A percentile compares a stretch with the other conserved stretches of the same genome.
phyloP scores from a whole-genome alignment of 306 rosid genomes.

The Crataegus laevigata region DNA sequence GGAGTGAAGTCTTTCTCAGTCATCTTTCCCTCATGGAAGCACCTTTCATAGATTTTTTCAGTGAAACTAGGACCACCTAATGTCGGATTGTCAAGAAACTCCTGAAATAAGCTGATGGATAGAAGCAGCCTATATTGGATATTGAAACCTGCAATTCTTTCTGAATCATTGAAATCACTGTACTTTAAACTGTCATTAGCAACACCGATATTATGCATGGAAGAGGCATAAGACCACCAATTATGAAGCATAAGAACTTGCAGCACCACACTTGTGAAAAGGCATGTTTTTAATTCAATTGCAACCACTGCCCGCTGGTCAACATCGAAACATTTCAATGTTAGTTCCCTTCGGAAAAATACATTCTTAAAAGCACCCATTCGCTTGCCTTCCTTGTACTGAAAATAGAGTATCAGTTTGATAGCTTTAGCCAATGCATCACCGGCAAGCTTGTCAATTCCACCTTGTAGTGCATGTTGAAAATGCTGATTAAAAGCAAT shows the following conservation, averaged over 20 bases:
- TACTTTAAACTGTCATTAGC: neutral
- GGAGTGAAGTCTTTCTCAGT: constrained; percentile 85
- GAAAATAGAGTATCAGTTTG: no score
- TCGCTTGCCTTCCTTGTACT: no score
- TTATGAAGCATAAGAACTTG: no score
- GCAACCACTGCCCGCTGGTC: no score
- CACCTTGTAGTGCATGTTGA: constrained; percentile 60
- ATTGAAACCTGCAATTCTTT: neutral
- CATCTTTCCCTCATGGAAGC: constrained; percentile 23
- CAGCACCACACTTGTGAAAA: no score
- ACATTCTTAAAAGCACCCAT: no score
- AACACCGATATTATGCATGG: neutral
- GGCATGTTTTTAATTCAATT: neutral
- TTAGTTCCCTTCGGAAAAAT: no score
- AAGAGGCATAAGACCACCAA: no score
- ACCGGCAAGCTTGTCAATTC: constrained; percentile 85
- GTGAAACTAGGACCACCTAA: constrained; percentile 20
- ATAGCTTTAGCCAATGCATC: no score
- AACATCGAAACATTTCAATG: no score
- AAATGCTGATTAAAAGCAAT: constrained; percentile 77
- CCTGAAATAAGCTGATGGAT: constrained; percentile 33
- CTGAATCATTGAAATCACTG: constrained; percentile 6
- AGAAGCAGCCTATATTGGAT: constrained; percentile 43
- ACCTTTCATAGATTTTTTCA: neutral
- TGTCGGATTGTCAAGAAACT: constrained; percentile 16